A percentile compares a stretch with the other conserved stretches of the same genome.
These are phyloP conservation scores for Blastobotrys robertii DNA, from an alignment of 805 yeast genomes.

Conservation along the genomic window DNA sequence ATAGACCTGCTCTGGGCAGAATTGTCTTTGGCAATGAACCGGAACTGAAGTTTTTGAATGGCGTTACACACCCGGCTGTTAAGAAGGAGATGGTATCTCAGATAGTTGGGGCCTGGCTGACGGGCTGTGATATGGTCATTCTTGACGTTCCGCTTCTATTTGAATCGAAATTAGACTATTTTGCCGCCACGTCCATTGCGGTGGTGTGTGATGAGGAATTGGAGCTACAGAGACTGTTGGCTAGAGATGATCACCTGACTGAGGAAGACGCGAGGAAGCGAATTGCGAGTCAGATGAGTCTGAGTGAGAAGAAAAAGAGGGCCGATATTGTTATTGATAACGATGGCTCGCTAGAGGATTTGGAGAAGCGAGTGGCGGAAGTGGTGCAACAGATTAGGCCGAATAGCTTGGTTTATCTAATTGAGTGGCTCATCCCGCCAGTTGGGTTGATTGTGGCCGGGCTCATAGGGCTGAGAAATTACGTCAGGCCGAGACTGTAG, in stretches of 20 bases:
- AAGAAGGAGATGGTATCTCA: conserved; percentile 52
- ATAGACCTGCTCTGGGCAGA: conserved; percentile 67
- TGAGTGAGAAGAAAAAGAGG: conserved; percentile 41
- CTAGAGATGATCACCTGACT: conserved; percentile 59
- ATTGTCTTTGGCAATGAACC: conserved; percentile 63
- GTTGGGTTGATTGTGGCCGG: conserved; percentile 23
- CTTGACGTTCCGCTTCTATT: conserved; percentile 87
- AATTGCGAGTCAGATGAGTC: conserved; percentile 67
- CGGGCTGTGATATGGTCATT: conserved; percentile 50
- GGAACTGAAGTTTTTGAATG: conserved; percentile 52
- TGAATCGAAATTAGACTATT: conserved; percentile 59
- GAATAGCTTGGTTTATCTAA: conserved; percentile 13
- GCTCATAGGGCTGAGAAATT: neutral
- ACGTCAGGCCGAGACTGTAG: neutral
- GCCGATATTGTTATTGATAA: conserved; percentile 69
- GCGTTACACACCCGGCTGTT: conserved; percentile 84
- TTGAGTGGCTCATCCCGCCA: conserved; percentile 28
- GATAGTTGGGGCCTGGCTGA: conserved; percentile 47
- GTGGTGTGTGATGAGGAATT: conserved; percentile 49
- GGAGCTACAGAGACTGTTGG: conserved; percentile 55
- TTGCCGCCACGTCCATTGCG: conserved; percentile 65
- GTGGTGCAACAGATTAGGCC: conserved; percentile 35
- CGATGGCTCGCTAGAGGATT: conserved; percentile 34
- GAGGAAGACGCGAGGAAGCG: conserved; percentile 61
- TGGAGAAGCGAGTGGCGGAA: conserved; percentile 36